A percentile compares a stretch with the other conserved stretches of the same genome.
phyloP scores from a whole-genome alignment of 1,139 yeast genomes.

The Geotrichum restrictum region DNA sequence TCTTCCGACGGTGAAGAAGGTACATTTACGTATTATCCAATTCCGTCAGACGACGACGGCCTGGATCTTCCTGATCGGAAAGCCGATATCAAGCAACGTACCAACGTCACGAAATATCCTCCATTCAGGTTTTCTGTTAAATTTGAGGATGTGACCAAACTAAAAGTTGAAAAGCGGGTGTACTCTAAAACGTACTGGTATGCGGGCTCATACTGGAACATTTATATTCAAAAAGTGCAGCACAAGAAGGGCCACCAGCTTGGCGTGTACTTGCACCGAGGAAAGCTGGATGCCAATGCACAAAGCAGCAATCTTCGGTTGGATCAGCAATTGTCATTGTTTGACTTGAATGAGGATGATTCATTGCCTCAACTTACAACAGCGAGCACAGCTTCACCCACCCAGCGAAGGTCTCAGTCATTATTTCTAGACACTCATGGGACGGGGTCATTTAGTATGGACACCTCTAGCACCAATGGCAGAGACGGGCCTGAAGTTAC shows the following conservation, averaged over 20 bases:
- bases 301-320: constrained; percentile 38
- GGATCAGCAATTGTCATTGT: constrained; percentile 39
- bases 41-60: constrained; percentile 28
- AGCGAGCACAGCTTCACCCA: background rate
- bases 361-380: constrained; percentile 4
- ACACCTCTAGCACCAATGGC: constrained; percentile 4
- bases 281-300: constrained; percentile 32
- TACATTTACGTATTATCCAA: constrained; percentile 22
- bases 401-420: constrained; percentile 9
- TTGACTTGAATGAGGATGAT: constrained; percentile 20
- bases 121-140: constrained; percentile 53
- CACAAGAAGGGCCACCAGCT: constrained; percentile 45
- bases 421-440: constrained; percentile 6
- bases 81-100: background rate
- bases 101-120: constrained; percentile 42
- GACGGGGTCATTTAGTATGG: background rate
- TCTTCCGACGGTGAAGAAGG: constrained; percentile 22
- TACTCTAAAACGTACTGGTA: constrained; percentile 53
- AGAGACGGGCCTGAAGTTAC: constrained; percentile 7
- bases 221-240: constrained; percentile 48
- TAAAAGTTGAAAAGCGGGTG: constrained; percentile 46
- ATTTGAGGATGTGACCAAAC: constrained; percentile 45
- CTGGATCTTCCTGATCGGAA: constrained; percentile 19
- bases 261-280: constrained; percentile 53
- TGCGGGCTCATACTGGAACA: constrained; percentile 56